phyloP scores from a whole-genome alignment of 352 stramenopile species.

The Plasmopara viticola region DNA sequence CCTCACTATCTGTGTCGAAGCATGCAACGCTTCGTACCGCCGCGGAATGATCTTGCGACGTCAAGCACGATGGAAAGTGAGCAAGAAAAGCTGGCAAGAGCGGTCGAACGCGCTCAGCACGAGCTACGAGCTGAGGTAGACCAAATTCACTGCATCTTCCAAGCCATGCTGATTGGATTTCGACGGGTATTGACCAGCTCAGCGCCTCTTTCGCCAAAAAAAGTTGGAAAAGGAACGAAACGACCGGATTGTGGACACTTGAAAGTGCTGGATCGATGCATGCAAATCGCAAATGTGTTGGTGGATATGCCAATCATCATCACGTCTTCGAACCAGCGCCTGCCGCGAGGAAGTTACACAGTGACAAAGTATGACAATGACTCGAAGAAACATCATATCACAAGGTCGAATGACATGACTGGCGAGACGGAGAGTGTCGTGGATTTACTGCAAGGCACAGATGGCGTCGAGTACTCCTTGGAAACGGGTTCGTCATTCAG shows the following conservation, averaged over 20 bases:
- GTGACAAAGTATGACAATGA: slow-evolving; percentile 20
- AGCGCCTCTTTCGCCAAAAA: not conserved
- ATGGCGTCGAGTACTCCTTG: slow-evolving; percentile 22
- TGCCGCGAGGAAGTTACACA: slow-evolving; percentile 13
- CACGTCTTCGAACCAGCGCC: slow-evolving; percentile 8
- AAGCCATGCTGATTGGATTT: slow-evolving; percentile 27
- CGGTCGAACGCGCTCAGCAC: slow-evolving; percentile 18
- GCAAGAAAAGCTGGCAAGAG: slow-evolving; percentile 13
- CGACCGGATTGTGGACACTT: slow-evolving; percentile 2
- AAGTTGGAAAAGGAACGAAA: slow-evolving; percentile 10
- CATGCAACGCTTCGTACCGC: slow-evolving; percentile 27
- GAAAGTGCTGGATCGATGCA: slow-evolving; percentile 11
- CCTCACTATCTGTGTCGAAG: slow-evolving; percentile 69
- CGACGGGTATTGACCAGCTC: slow-evolving; percentile 2
- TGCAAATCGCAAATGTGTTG: slow-evolving; percentile 23
- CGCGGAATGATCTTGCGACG: not conserved
- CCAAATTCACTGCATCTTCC: slow-evolving; percentile 25
- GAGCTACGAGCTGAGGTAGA: slow-evolving; percentile 24
- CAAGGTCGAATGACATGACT: not conserved
- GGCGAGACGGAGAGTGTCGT: slow-evolving; percentile 5
- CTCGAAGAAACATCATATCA: slow-evolving; percentile 16
- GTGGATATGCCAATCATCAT: slow-evolving; percentile 28
- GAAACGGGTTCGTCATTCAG: slow-evolving; percentile 19
- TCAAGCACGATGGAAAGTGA: slow-evolving; percentile 6
- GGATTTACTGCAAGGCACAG: slow-evolving; percentile 21